Evolutionary conservation across 768 basidiomycete genomes (phyloP), one percentile per base, ranked within the genome.

Genomic region (Neoboletus subvelutipes): DNA sequence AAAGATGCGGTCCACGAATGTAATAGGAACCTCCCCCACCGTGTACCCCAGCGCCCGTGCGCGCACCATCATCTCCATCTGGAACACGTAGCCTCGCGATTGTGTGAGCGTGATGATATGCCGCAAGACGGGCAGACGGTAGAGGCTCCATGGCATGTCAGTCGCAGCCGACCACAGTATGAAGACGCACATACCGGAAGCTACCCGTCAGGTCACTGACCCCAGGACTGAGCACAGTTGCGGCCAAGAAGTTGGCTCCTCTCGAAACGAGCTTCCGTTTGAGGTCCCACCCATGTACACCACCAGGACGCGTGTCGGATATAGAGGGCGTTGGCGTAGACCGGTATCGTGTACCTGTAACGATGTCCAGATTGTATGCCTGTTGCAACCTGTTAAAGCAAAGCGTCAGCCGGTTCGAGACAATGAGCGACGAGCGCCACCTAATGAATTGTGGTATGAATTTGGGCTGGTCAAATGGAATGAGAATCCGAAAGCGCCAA

Each of bases 21-120:
- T 96, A 60, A 96, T 96, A 1, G 94, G 94, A 26, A 96, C 83
- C 71, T 96, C 94, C 5, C 92, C 94, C 0, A 96, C 85, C 5
- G 81, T 84, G 73, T 93, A 95, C 6, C 91, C 92, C 54, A 92
- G 74, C 2, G 89, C 84, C 22, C 86, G 81, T 5, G 94, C 94
- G 1, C 94, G 83, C 20, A 93, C 94, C 83, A 95, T 95, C 88
- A 95, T 96, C 71, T 96, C 94, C 94, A 96, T 96, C 78, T 96
- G 94, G 78, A 96, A 95, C 31, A 96, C 94, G 64, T 95, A 96
- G 10, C 94, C 94, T 61, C 90, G 90, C 3, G 92, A 93, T 58
- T 87, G 81, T 2, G 90, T 93, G 61, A 87, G 80, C 5, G 87
- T 83, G 64, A 96, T 95, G 66, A 96, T 89, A 62, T 92, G 85